These are phyloP conservation scores for Globisporangium iwayamae DNA, from an alignment of 352 stramenopile species.

Conservation along the genomic window DNA sequence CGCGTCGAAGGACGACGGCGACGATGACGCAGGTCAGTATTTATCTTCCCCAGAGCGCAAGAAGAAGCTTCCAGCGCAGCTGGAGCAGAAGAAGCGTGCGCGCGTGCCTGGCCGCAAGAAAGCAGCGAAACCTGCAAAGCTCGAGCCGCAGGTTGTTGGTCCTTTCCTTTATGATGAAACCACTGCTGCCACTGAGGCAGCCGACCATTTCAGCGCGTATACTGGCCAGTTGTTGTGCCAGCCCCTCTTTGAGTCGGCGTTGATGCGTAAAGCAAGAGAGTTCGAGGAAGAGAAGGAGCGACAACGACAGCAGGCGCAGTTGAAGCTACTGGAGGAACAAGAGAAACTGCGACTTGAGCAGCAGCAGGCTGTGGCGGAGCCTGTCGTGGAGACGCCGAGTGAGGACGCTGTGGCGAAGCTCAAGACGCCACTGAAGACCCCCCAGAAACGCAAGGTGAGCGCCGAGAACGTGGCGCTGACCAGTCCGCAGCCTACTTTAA, in stretches of 20 bases:
- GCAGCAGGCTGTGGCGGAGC: background rate
- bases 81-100: slow-evolving; percentile 41
- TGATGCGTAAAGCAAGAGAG: slow-evolving; percentile 45
- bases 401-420: background rate
- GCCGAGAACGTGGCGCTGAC: slow-evolving; percentile 6
- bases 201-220: slow-evolving; percentile 18
- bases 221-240: slow-evolving; percentile 28
- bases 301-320: slow-evolving; percentile 22
- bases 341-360: background rate
- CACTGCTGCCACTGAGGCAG: background rate
- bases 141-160: slow-evolving; percentile 59
- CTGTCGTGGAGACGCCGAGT: background rate
- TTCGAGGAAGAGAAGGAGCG: slow-evolving; percentile 38
- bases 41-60: slow-evolving; percentile 30
- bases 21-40: slow-evolving; percentile 18
- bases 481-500: slow-evolving; percentile 3
- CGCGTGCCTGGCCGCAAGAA: slow-evolving; percentile 40
- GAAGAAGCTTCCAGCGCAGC: slow-evolving; percentile 52
- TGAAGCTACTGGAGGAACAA: slow-evolving; percentile 15
- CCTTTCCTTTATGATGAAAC: slow-evolving; percentile 33
- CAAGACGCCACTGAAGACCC: slow-evolving; percentile 13
- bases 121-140: slow-evolving; percentile 57
- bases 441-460: slow-evolving; percentile 18
- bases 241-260: slow-evolving; percentile 41
- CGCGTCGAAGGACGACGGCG: slow-evolving; percentile 18